These are phyloP conservation scores for Sicyos edulis DNA, from an alignment of 306 rosid species.

Conservation along the genomic window DNA sequence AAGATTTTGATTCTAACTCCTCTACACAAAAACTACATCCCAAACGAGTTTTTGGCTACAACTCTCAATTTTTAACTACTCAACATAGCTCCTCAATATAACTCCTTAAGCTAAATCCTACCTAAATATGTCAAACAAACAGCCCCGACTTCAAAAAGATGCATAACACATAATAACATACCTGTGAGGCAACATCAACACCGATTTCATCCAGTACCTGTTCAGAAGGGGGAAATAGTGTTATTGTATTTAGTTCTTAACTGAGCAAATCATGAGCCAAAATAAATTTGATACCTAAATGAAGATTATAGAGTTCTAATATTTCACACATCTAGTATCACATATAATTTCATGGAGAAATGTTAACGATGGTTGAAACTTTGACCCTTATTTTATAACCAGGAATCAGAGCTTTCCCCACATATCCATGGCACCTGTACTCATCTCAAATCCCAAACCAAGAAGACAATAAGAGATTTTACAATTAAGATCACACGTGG, in stretches of 20 bases:
- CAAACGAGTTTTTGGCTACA: too few relatives aligned
- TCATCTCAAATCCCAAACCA: too few relatives aligned
- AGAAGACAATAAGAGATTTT: too few relatives aligned
- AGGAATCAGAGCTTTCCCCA: too few relatives aligned
- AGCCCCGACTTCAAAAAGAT: conserved; percentile 15
- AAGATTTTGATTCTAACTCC: too few relatives aligned
- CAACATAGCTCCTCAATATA: too few relatives aligned
- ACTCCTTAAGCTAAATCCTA: too few relatives aligned
- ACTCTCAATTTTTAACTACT: too few relatives aligned
- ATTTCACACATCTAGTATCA: background rate
- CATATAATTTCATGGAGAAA: background rate
- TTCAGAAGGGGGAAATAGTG: background rate
- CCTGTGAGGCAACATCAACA: conserved; percentile 93
- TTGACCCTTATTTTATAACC: background rate
- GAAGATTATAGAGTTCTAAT: background rate
- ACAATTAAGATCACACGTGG: too few relatives aligned
- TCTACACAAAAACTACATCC: too few relatives aligned
- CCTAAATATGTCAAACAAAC: too few relatives aligned
- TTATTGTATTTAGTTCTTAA: background rate
- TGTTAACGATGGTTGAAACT: background rate
- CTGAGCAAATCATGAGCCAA: background rate
- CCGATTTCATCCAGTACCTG: conserved; percentile 99
- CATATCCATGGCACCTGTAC: too few relatives aligned
- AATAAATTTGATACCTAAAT: background rate
- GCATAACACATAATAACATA: conserved; percentile 26